These are phyloP conservation scores for Salix brachista DNA, from an alignment of 345 rosid species.

Conservation along the genomic window DNA sequence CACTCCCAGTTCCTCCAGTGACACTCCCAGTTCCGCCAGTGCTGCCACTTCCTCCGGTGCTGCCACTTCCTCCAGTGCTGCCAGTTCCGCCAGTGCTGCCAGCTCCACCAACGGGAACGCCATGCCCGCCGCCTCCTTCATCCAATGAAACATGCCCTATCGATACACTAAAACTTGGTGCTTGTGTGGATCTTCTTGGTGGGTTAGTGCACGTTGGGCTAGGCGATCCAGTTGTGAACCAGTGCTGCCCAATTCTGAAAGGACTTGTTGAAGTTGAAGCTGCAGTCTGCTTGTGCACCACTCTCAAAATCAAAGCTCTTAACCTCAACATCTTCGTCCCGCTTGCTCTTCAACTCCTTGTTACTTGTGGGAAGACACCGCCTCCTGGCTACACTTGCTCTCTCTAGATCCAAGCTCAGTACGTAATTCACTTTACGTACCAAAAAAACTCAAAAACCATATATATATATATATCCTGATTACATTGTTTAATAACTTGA, in stretches of 20 bases:
- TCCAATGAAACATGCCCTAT: constrained; percentile 60
- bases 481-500: background rate
- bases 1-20: background rate
- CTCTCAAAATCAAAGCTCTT: constrained; percentile 78
- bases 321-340: constrained; percentile 81
- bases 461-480: background rate
- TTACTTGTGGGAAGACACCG: constrained; percentile 90
- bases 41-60: constrained; percentile 1
- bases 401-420: constrained; percentile 40
- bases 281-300: constrained; percentile 86
- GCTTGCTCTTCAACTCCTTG: constrained; percentile 86
- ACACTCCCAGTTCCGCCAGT: constrained; percentile 22
- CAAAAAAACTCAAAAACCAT: background rate
- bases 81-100: background rate
- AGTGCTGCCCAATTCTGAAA: constrained; percentile 75
- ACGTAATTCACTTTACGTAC: background rate
- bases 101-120: constrained; percentile 18
- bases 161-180: constrained; percentile 78
- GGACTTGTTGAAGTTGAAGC: constrained; percentile 87
- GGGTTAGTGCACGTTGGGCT: constrained; percentile 76
- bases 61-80: constrained; percentile 20
- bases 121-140: constrained; percentile 40
- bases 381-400: constrained; percentile 97
- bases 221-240: constrained; percentile 71
- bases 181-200: constrained; percentile 85